These are phyloP conservation scores for Metschnikowia bowlesiae DNA, from an alignment of 805 yeast genomes.

Conservation along the genomic window DNA sequence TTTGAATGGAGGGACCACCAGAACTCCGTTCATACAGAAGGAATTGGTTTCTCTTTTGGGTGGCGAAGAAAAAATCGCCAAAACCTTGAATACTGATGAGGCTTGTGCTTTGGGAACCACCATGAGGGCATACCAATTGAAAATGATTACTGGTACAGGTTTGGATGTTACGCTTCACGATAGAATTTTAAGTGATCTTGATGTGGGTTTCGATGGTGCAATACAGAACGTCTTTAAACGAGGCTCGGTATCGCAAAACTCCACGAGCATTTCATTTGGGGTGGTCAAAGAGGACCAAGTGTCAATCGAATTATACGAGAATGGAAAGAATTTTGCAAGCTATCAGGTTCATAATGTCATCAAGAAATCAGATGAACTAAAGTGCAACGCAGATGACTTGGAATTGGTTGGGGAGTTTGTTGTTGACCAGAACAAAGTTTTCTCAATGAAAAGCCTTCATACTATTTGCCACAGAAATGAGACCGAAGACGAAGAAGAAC, in stretches of 20 bases:
- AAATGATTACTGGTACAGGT: conserved; percentile 54
- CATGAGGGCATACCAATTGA: conserved; percentile 65
- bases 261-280: conserved; percentile 35
- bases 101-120: conserved; percentile 88
- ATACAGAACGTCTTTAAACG: conserved; percentile 38
- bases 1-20: conserved; percentile 83
- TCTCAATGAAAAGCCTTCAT: conserved; percentile 42
- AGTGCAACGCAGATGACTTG: conserved; percentile 35
- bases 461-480: conserved; percentile 36
- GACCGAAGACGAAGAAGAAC: conserved; percentile 11
- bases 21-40: conserved; percentile 83
- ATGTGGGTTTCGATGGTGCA: conserved; percentile 27
- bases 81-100: conserved; percentile 93
- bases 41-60: conserved; percentile 45
- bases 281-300: conserved; percentile 26
- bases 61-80: conserved; percentile 61
- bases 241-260: conserved; percentile 39
- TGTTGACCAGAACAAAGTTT: conserved; percentile 47
- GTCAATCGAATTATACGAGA: conserved; percentile 33
- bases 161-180: conserved; percentile 57
- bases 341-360: conserved; percentile 23
- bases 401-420: conserved; percentile 38
- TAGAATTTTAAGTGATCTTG: conserved; percentile 47
- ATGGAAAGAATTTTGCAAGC: conserved; percentile 31
- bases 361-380: conserved; percentile 28